Evolutionary conservation across 1,284 basidiomycete species (phyloP).

Genomic region (Bjerkandera adusta): DNA sequence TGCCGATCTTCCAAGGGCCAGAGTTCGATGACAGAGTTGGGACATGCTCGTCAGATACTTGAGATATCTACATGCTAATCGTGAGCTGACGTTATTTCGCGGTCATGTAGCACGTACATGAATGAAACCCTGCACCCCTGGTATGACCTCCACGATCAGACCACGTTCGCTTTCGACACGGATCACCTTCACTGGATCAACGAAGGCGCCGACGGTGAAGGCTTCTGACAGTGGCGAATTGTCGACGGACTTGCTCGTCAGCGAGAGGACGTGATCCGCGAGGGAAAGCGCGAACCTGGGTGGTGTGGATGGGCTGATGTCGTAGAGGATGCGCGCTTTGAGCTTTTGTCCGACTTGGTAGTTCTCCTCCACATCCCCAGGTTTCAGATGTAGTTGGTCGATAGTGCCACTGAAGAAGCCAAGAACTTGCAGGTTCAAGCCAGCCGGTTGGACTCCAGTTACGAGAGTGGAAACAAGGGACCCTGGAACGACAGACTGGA

Average conservation of each 20-base stretch:
- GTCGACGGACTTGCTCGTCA: slow-evolving; percentile 40
- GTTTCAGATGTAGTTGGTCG: slow-evolving; percentile 77
- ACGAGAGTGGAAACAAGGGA: slow-evolving; percentile 83
- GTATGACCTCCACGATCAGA: slow-evolving; percentile 64
- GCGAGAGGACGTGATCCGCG: slow-evolving; percentile 67
- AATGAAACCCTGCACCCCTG: slow-evolving; percentile 75
- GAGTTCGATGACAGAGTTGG: slow-evolving; percentile 68
- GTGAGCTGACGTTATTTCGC: background rate
- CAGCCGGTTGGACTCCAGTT: slow-evolving; percentile 76
- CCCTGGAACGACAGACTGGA: slow-evolving; percentile 86
- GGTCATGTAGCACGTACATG: slow-evolving; percentile 60
- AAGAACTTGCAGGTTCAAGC: slow-evolving; percentile 88
- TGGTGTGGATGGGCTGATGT: slow-evolving; percentile 65
- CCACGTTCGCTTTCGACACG: slow-evolving; percentile 84
- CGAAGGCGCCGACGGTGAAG: slow-evolving; percentile 71
- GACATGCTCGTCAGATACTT: slow-evolving; percentile 89
- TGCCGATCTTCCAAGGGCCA: slow-evolving; percentile 79
- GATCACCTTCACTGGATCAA: slow-evolving; percentile 73
- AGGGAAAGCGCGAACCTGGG: slow-evolving; percentile 83
- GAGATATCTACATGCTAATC: slow-evolving; percentile 71
- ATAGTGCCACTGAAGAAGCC: slow-evolving; percentile 95
- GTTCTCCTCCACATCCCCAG: slow-evolving; percentile 44
- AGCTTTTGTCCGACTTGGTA: slow-evolving; percentile 87
- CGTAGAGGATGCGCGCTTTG: slow-evolving; percentile 86
- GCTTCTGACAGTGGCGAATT: slow-evolving; percentile 45